Conservation (phyloP, 805 yeast genomes). For the Metschnikowia matae region DNA sequence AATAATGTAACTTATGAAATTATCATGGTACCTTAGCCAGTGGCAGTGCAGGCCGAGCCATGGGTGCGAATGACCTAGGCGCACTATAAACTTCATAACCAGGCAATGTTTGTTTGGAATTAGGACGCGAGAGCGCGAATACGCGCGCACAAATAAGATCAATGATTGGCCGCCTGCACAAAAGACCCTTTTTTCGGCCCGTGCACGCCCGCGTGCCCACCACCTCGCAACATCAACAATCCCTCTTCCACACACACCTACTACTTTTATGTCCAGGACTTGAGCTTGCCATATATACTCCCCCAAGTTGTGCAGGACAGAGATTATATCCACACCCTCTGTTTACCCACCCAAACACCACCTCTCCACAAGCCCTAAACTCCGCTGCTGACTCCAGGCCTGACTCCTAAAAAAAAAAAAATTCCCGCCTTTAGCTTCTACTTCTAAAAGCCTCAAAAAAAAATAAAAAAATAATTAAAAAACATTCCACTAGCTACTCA, state of each 20-base stretch:
- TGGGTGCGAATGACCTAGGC: too few relatives aligned
- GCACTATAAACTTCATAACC: too few relatives aligned
- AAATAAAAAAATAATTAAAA: not conserved
- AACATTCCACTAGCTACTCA: not conserved
- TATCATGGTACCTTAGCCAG: too few relatives aligned
- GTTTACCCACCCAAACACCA: slow-evolving; percentile 8
- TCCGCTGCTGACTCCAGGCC: not conserved
- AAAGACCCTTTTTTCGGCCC: slow-evolving; percentile 1
- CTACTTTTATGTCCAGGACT: slow-evolving; percentile 23
- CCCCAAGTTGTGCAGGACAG: slow-evolving; percentile 20
- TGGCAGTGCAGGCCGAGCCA: too few relatives aligned
- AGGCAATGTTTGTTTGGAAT: not conserved
- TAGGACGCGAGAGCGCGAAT: not conserved
- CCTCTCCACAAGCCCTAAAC: slow-evolving; percentile 1
- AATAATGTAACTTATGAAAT: too few relatives aligned
- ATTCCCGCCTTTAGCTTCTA: not conserved
- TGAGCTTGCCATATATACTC: slow-evolving; percentile 9
- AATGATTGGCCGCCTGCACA: slow-evolving; percentile 14
- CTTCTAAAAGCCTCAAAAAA: too few relatives aligned
- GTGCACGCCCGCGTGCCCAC: slow-evolving; percentile 17
- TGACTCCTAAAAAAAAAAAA: not conserved
- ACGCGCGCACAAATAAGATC: not conserved
- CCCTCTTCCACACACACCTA: slow-evolving; percentile 22
- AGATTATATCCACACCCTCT: slow-evolving; percentile 19
- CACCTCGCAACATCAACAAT: slow-evolving; percentile 16